phyloP scores from a whole-genome alignment of 306 rosid species.

The Trichosanthes cucumerina region DNA sequence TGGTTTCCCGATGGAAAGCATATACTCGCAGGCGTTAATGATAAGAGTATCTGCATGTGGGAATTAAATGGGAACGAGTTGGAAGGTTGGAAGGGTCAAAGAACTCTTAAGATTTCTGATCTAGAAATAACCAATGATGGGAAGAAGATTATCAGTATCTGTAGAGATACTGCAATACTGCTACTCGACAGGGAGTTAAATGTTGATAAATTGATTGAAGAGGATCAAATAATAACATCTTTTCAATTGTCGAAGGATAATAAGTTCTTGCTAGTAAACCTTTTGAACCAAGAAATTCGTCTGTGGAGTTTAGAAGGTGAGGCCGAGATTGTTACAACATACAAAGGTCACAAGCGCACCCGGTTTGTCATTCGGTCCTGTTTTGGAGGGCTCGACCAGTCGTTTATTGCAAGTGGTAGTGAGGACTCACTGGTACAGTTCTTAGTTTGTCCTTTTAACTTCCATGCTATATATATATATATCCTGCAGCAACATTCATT shows the following conservation, averaged over 20 bases:
- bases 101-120: slow-evolving; percentile 78
- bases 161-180: slow-evolving; percentile 43
- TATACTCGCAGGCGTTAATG: slow-evolving; percentile 69
- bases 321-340: slow-evolving; percentile 57
- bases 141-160: slow-evolving; percentile 68
- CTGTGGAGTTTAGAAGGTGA: slow-evolving; percentile 75
- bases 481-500: not conserved
- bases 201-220: slow-evolving; percentile 64
- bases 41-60: slow-evolving; percentile 97
- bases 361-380: slow-evolving; percentile 86
- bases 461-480: not conserved
- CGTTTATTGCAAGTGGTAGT: slow-evolving; percentile 95
- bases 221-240: slow-evolving; percentile 68
- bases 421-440: slow-evolving; percentile 95
- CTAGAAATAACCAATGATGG: slow-evolving; percentile 73
- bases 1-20: slow-evolving; percentile 90
- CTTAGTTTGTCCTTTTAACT: slow-evolving; percentile 8
- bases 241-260: slow-evolving; percentile 76
- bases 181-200: slow-evolving; percentile 72
- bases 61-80: slow-evolving; percentile 86
- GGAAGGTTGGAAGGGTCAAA: slow-evolving; percentile 87
- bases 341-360: slow-evolving; percentile 68
- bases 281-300: slow-evolving; percentile 89
- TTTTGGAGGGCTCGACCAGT: slow-evolving; percentile 85
- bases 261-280: slow-evolving; percentile 66